Evolutionary conservation across 257 asterid genomes (phyloP).

Genomic region (Solanum etuberosum): DNA sequence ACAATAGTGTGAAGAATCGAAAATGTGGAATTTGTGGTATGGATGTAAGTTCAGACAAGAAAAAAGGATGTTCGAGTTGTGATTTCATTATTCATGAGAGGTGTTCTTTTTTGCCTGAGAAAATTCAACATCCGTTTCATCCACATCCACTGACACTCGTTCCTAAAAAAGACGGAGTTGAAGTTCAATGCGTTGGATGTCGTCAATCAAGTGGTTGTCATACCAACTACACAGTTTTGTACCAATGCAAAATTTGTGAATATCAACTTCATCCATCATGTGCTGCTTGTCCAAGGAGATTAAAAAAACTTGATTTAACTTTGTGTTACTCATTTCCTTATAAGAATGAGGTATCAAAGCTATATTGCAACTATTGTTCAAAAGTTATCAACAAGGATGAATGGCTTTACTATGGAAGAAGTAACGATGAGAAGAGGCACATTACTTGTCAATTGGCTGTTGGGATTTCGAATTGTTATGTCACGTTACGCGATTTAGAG

Average conservation of each 20-base stretch:
- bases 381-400: neutral
- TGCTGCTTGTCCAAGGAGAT: neutral
- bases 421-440: neutral
- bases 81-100: neutral
- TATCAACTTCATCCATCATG: neutral
- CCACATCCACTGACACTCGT: neutral
- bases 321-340: neutral
- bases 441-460: neutral
- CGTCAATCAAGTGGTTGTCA: neutral
- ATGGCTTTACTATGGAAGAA: neutral
- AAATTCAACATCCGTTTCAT: neutral
- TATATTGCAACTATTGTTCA: neutral
- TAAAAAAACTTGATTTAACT: neutral
- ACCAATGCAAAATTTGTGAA: neutral
- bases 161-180: neutral
- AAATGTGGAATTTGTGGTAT: neutral
- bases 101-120: neutral
- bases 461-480: neutral
- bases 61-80: neutral
- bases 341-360: neutral
- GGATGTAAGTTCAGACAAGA: neutral
- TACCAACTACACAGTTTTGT: neutral
- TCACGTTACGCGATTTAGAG: neutral
- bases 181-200: neutral
- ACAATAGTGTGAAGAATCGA: neutral